These are phyloP conservation scores for Candida nitratophila DNA, from an alignment of 805 yeast species.

Conservation along the genomic window DNA sequence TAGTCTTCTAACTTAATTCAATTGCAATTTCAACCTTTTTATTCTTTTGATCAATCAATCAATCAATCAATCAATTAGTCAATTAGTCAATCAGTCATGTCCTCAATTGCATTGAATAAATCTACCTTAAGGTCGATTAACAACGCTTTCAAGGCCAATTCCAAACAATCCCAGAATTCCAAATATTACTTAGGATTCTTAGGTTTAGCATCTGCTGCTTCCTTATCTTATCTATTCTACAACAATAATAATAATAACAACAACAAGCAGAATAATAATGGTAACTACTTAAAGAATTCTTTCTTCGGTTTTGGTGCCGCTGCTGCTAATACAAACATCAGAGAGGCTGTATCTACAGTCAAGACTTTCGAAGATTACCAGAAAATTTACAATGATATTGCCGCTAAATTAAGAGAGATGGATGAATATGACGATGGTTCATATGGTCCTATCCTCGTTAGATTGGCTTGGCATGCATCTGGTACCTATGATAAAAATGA, in stretches of 20 bases:
- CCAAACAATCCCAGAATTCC: no score
- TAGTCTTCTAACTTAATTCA: no score
- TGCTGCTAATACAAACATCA: constrained; percentile 28
- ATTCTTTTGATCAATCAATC: not conserved
- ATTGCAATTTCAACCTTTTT: no score
- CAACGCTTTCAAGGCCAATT: not conserved
- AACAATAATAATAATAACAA: constrained; percentile 9
- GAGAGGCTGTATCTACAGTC: constrained; percentile 25
- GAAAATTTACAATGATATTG: constrained; percentile 68
- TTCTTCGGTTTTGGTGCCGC: constrained; percentile 27
- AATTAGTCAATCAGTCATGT: not conserved
- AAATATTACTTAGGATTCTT: not conserved
- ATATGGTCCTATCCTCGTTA: constrained; percentile 38
- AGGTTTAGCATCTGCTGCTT: constrained; percentile 18
- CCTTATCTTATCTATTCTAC: constrained; percentile 20
- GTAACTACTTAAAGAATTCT: constrained; percentile 11
- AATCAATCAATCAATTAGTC: not conserved
- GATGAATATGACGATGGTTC: constrained; percentile 60
- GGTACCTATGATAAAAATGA: constrained; percentile 38
- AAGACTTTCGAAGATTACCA: constrained; percentile 49
- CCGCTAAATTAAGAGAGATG: constrained; percentile 44
- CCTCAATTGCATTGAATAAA: not conserved
- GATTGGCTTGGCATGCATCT: constrained; percentile 45
- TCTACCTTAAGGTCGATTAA: not conserved
- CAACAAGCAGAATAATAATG: constrained; percentile 11